These are phyloP conservation scores for Geotrichum klebahnii DNA, from an alignment of 1,139 yeast genomes.

Conservation along the genomic window DNA sequence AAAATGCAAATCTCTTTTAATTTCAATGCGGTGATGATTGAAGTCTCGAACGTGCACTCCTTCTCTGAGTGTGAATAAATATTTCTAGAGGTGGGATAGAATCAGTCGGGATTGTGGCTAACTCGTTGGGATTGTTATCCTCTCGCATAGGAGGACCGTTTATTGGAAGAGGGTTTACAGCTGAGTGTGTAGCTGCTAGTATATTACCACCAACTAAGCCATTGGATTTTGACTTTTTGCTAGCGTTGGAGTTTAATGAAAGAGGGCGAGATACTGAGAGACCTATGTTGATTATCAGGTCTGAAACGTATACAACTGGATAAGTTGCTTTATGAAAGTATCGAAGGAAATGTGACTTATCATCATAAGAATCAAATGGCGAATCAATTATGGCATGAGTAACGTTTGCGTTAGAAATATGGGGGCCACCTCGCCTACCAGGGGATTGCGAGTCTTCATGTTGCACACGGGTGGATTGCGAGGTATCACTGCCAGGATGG, in stretches of 20 bases:
- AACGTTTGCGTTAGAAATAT: background rate
- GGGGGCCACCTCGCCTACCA: too few relatives aligned
- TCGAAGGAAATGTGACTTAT: background rate
- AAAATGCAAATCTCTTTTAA: background rate
- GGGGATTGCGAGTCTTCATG: too few relatives aligned
- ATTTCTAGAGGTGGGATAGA: too few relatives aligned
- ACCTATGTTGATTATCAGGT: slow-evolving; percentile 17
- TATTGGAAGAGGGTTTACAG: background rate
- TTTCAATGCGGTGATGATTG: background rate
- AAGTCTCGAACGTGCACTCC: background rate
- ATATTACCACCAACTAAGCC: background rate
- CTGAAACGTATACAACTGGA: slow-evolving; percentile 19
- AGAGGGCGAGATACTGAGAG: slow-evolving; percentile 18
- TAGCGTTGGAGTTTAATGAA: slow-evolving; percentile 10
- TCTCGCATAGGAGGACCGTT: too few relatives aligned
- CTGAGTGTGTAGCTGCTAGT: background rate
- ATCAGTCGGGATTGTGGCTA: too few relatives aligned
- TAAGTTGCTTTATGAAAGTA: slow-evolving; percentile 9
- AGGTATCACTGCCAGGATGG: background rate
- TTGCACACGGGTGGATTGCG: too few relatives aligned
- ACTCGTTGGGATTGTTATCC: background rate
- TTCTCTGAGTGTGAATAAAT: background rate
- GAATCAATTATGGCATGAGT: background rate
- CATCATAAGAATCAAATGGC: slow-evolving; percentile 4
- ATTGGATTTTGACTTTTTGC: background rate